Evolutionary conservation across 2,329 filamentous ascomycete species (phyloP), one percentile per base, ranked within the genome.

Genomic region (Colletotrichum kahawae): DNA sequence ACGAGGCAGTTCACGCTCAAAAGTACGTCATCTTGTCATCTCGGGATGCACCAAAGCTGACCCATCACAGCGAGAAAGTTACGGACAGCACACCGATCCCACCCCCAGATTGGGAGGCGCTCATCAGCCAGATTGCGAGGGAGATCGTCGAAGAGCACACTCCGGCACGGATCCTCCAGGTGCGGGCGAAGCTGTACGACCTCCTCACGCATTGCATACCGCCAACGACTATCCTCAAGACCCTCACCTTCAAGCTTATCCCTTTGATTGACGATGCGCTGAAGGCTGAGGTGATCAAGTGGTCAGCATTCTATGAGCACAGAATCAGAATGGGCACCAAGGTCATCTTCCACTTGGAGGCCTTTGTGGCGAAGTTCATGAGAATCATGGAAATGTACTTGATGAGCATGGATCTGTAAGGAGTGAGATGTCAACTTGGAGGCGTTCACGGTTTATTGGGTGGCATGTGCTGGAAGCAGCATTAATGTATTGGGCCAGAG

Each of bases 351-450:
- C 97, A 99, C 82, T 88, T 99, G 5, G 97, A 99, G 85, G 97
- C 97, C 5, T 99, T 99, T 85, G 97, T 99, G 74, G 96, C 96
- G 73, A 98, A 98, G 87, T 98, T 98, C 83, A 98, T 99, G 96
- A 92, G 96, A 79, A 92, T 98, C 79, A 91, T 96, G 77, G 97
- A 99, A 87, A 96, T 95, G 92, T 97, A 92, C 82, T 85, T 93
- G 72, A 96, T 98, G 94, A 95, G 93, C 77, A 96, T 97, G 93
- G 94, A 95, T 70, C 87, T 92, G 85, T 92, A 82, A 86, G 54
- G 33, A 38, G 21, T 38, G 51, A 57, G 66, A 14, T 70, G 74
- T 59, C 67, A 14, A 67, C 64, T 71, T 34, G 78, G 79, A 78
- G 81, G 82, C 81, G 78, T 72, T 74, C n/a, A 56, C 65, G 74